Percentiles rank a stretch among this genome's conserved stretches.
These are phyloP conservation scores for Cercophora sp. DNA, from an alignment of 495 filamentous ascomycete species.

Conservation along the genomic window DNA sequence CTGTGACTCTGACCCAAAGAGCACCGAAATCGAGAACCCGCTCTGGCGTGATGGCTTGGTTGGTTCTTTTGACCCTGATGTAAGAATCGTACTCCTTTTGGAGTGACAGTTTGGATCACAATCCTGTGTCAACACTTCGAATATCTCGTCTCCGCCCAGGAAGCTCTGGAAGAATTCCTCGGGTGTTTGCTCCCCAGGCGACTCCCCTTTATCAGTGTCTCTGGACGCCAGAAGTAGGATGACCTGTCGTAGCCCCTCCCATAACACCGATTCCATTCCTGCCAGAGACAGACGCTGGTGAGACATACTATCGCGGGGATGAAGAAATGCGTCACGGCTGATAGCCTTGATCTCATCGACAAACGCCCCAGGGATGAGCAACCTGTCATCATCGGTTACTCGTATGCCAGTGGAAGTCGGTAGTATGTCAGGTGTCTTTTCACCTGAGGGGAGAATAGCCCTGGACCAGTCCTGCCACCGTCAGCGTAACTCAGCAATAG, in stretches of 20 bases:
- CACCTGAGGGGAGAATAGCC: background rate
- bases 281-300: background rate
- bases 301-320: background rate
- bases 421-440: background rate
- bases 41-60: background rate
- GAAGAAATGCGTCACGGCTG: background rate
- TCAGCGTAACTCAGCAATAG: background rate
- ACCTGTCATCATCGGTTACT: background rate
- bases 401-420: background rate
- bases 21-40: background rate
- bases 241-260: background rate
- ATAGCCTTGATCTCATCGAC: background rate
- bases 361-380: background rate
- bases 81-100: background rate
- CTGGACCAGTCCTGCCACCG: background rate
- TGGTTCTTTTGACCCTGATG: background rate
- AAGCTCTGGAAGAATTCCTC: background rate
- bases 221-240: background rate
- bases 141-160: background rate
- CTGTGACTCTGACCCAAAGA: background rate
- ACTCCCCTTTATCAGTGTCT: background rate
- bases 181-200: background rate
- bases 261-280: background rate
- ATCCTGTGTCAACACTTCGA: background rate
- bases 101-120: background rate